Evolutionary conservation across 1,284 basidiomycete genomes (phyloP), one percentile per base, ranked within the genome.

Genomic region (Crepidotus sp.): DNA sequence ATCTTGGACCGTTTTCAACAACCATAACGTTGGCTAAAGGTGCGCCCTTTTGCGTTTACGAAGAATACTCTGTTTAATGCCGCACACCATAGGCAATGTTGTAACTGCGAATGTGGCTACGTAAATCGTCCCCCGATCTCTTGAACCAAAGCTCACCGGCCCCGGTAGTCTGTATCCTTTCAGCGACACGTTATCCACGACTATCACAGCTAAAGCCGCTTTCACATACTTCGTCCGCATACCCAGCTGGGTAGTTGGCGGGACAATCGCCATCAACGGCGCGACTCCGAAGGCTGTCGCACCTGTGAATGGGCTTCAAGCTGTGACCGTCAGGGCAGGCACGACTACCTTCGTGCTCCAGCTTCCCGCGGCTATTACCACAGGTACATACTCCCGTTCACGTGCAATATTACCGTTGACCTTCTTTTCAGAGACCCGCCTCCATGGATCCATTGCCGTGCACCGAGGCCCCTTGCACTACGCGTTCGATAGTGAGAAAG

Each of bases 381-480:
- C 29, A 3, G 46, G 46, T 48, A 22, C 19, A 10, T 15, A 25
- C 6, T 9, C 8, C 10, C 24, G 4, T 18, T 10, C 15, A 11
- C 10, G 7, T 14, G 14, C 6, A 11, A 6, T 30, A n/a, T 7
- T 15, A 11, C 21, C 8, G 21, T 19, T 48, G 14, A 24, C 10
- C 35, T 11, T 17, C 7, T 6, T 30, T 13, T 19, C 38, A 76
- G 74, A 76, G 56, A 62, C 57, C n/a, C 67, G 76, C 22, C 71
- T 70, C 15, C 68, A 76, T 47, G 68, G 67, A 13, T 72, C 74
- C 7, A 62, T 77, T 41, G 73, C 74, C 6, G 65, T 78, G 9
- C 74, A 77, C 40, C 68, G 76, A n/a, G 75, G 75, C 11, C 71
- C 74, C 13, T 58, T 78, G 37, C 68, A 76, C 56, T 78, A 76